Evolutionary conservation across 257 asterid genomes (phyloP), one percentile per base, ranked within the genome.

Genomic region (Ophiorrhiza pumila): DNA sequence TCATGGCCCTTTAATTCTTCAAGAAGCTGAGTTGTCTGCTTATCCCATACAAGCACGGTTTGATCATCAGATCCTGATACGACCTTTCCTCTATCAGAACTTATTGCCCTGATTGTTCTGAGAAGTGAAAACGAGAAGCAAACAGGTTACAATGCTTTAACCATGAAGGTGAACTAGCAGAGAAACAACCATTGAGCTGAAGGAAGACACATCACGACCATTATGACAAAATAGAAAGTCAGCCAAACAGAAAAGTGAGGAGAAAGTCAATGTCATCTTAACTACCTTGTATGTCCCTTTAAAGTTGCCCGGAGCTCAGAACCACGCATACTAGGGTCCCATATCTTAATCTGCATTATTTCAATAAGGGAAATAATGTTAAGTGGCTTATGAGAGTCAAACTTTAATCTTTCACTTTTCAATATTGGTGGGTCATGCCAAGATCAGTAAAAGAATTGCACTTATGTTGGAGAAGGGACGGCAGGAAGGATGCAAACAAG

Each of bases 51-150:
- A 59, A 94, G 96, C 69, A 94, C 90, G 73, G 90, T 84, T 76
- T 91, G 95, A 80, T 94, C 99, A 79, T 94, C 99, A n/a, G 99
- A 92, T 73, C 99, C 98, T 4, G 99, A 88, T 76, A 94, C 98
- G 69, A 91, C 93, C 88, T 94, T 94, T 74, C 91, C 90, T 82
- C 97, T 80, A 75, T 94, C 99, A 66, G 99, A 94, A 84, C 91
- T 94, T 83, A 91, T 91, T 61, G 98, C 90, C 72, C 99, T 87
- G 67, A 94, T 91, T 80, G 96, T 79, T 83, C 98, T 93, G 86
- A 72, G 31, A 80, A 73, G 78, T 68, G 10, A 73, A 77, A 59
- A 37, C 71, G 50, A 65, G 63, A 47, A n/a, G 65, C n/a, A 61
- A 18, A 60, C 23, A 50, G 4, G 32, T 47, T 7, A 58, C 6